Evolutionary conservation across 225 moss, liverwort and hornwort species (phyloP), one percentile per base, ranked within the genome.

Genomic region (Pleurozium schreberi): DNA sequence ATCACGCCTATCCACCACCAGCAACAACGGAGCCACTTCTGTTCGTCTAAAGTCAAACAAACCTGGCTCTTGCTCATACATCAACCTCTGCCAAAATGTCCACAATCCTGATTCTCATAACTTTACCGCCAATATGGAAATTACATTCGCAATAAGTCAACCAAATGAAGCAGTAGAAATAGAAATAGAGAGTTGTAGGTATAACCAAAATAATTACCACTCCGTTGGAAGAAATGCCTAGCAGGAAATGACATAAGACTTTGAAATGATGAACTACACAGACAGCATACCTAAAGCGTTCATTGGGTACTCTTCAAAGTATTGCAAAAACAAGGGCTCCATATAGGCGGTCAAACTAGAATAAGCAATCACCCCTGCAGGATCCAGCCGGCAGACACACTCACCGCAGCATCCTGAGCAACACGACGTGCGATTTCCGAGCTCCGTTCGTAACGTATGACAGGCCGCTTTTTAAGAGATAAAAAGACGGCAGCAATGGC

Each of bases 31-130:
- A 82, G 96, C 96, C 90, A 99, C 96, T 90, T 97, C 97, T 83
- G 99, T 96, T 67, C 97, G 95, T 85, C 97, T 93, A 86, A 99
- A 99, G 87, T 99, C 99, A 90, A 99, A 99, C 82, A 99, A 92
- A 85, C 97, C 97, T 87, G 94, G 95, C 90, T 99, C 99, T 84
- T 96, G 96, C 85, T 99, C 99, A 84, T 99, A 99, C 99, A 99
- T 99, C 89, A 99, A 90, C 91, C 93, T 97, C 99, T 99, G 95
- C 91, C 87, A 86, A 88, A 89, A 88, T 89, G 57, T 78, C 90
- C 87, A 83, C 82, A 82, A 85, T 43, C 75, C 83, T 61, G 84
- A 80, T 85, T 30, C 85, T 93, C 88, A 92, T 84, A 88, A 86
- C 84, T 86, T 80, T 68, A 71, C 82, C 66, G 30, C 86, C 74